phyloP scores from a whole-genome alignment of 495 filamentous ascomycete species.

The Staphylotrichum tortipilum region DNA sequence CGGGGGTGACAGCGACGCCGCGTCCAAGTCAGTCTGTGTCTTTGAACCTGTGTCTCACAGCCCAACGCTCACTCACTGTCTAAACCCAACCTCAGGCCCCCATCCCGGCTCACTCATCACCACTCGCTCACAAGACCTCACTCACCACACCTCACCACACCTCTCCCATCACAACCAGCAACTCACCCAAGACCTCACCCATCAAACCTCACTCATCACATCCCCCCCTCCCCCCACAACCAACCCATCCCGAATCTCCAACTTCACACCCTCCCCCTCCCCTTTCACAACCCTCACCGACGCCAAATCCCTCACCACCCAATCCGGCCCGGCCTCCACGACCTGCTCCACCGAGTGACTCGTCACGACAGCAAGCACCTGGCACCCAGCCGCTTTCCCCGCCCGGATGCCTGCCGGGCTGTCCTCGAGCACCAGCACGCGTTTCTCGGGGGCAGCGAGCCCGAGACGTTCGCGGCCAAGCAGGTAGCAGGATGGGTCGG shows the following conservation, averaged over 20 bases:
- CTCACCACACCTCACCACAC: no score
- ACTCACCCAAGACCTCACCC: no score
- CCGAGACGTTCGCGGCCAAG: slow-evolving; percentile 59
- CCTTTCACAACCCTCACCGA: slow-evolving; percentile 52
- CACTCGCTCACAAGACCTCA: no score
- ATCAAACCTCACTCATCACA: no score
- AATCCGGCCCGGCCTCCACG: slow-evolving; percentile 67
- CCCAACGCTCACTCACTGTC: no score
- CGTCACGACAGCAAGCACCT: slow-evolving; percentile 79
- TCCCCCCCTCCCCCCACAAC: slow-evolving; percentile 3
- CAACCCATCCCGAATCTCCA: slow-evolving; percentile 42
- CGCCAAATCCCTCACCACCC: slow-evolving; percentile 72
- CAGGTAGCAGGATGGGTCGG: slow-evolving; percentile 74
- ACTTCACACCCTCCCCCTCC: slow-evolving; percentile 36
- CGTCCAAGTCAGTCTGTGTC: no score
- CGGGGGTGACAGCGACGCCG: no score
- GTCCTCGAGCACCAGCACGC: slow-evolving; percentile 81
- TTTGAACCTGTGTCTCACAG: no score
- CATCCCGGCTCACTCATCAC: no score
- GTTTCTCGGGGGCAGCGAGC: slow-evolving; percentile 30
- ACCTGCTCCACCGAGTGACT: slow-evolving; percentile 71
- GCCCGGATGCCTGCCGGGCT: slow-evolving; percentile 83
- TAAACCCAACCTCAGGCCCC: no score
- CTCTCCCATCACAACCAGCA: no score
- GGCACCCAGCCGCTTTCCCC: slow-evolving; percentile 83